A percentile compares a stretch with the other conserved stretches of the same genome.
phyloP scores from a whole-genome alignment of 306 rosid genomes.

The Trifolium dubium region DNA sequence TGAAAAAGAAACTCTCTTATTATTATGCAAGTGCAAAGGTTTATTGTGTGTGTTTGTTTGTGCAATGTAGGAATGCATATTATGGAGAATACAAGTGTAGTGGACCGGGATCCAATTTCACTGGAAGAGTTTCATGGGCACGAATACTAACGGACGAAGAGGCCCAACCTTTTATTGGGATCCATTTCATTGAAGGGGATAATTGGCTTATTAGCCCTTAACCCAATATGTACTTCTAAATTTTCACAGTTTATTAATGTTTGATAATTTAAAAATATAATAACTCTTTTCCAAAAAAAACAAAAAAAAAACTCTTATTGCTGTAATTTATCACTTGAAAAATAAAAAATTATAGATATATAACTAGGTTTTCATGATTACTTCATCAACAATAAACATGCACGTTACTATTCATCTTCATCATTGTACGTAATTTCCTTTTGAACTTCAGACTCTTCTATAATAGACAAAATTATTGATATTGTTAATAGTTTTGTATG shows the following conservation, averaged over 20 bases:
- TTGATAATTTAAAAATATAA: background rate
- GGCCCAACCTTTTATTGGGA: constrained; percentile 64
- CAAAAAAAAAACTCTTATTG: no score
- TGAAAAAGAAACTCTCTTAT: background rate
- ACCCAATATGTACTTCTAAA: background rate
- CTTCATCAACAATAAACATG: no score
- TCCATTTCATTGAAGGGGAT: constrained; percentile 61
- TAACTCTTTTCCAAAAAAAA: no score
- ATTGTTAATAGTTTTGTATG: no score
- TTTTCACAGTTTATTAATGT: background rate
- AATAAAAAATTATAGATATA: no score
- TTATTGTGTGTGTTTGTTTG: background rate
- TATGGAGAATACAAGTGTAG: constrained; percentile 83
- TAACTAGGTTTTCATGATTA: no score
- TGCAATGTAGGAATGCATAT: constrained; percentile 54
- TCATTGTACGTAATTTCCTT: no score
- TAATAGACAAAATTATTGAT: no score
- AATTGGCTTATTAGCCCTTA: constrained; percentile 62
- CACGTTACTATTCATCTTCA: no score
- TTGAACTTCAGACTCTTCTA: no score
- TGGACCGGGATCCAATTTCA: constrained; percentile 73
- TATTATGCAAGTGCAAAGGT: background rate
- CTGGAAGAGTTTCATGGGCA: constrained; percentile 69
- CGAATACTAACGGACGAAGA: constrained; percentile 60
- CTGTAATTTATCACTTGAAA: no score